Evolutionary conservation across 352 stramenopile genomes (phyloP).

Genomic region (Blastocystis sp.): DNA sequence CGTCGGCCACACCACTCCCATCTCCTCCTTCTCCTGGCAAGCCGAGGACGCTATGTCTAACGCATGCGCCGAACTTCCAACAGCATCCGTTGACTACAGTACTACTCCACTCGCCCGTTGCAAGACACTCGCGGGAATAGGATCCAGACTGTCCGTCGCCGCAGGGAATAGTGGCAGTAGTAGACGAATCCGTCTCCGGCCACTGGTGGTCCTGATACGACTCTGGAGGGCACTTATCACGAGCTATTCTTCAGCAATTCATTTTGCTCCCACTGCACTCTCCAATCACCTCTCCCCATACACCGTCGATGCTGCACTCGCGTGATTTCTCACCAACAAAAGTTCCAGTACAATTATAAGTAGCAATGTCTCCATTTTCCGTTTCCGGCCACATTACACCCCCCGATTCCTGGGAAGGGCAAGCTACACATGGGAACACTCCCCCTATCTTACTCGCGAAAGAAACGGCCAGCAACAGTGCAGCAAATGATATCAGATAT

Average conservation of each 20-base stretch:
- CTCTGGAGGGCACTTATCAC: not conserved
- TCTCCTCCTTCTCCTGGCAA: not conserved
- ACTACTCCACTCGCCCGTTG: not conserved
- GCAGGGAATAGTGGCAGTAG: not conserved
- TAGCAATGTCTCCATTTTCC: conserved; percentile 13
- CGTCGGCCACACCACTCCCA: not conserved
- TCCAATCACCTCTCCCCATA: conserved; percentile 4
- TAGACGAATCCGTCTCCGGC: not conserved
- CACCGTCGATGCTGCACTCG: not conserved
- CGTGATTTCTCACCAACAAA: not conserved
- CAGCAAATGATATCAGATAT: conserved; percentile 39
- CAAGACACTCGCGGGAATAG: not conserved
- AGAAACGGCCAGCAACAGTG: conserved; percentile 7
- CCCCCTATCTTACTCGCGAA: not conserved
- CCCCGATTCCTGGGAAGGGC: not conserved
- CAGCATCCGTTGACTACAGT: not conserved
- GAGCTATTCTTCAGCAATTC: not conserved
- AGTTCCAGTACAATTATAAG: not conserved
- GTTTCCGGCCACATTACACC: conserved; percentile 23
- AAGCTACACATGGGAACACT: conserved; percentile 3
- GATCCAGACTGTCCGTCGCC: not conserved
- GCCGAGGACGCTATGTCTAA: not conserved
- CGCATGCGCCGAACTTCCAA: not conserved
- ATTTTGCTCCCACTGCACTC: not conserved
- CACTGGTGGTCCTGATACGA: not conserved